Evolutionary conservation across 441 rosid species (phyloP), one percentile per base, ranked within the genome.

Genomic region (Lagerstroemia fauriei): DNA sequence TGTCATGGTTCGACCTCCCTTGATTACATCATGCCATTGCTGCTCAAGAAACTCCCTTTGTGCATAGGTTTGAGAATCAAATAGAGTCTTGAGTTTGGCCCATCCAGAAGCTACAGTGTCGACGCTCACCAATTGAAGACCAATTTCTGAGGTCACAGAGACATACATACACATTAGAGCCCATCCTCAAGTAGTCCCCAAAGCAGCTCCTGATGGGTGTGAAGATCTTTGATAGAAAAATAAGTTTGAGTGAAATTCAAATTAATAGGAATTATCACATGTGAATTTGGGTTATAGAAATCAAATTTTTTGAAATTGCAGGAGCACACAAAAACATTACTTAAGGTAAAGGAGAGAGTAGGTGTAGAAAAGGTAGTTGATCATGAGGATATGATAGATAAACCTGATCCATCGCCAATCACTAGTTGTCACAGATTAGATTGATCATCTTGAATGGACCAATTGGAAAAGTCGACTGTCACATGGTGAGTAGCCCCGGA

Each of bases 171-270:
- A 20, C 59, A 53, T 5, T 53, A 53, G 22, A 53, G 22, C 18
- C 22, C 22, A 17, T 16, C 59, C 22, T 53, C 22, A 53, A 53
- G 59, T 20, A 14, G 1, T 16, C 59, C 22, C 22, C 5, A 20
- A 53, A 53, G 59, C 1, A 53, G 59, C 22, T 53, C 59, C 22
- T 16, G 18, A 5, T 59, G 17, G 1, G 78, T 76, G 18, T 7
- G 29, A 0, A 53, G 51, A 24, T 79, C 83, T 81, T 82, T 82
- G 20, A 82, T 66, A 82, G 3, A 22, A 38, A 78, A 78, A 75
- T 73, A 74, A 79, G 18, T 69, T 0, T 83, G 69, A 9, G 57
- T 73, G 82, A 85, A 75, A 34, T 85, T 78, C 17, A 85, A 1
- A 0, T 53, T 41, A 18, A n/a, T 56, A 78, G 17, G 7, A 11